These are phyloP conservation scores for Pichia sp. DNA, from an alignment of 1,139 yeast genomes.

Conservation along the genomic window DNA sequence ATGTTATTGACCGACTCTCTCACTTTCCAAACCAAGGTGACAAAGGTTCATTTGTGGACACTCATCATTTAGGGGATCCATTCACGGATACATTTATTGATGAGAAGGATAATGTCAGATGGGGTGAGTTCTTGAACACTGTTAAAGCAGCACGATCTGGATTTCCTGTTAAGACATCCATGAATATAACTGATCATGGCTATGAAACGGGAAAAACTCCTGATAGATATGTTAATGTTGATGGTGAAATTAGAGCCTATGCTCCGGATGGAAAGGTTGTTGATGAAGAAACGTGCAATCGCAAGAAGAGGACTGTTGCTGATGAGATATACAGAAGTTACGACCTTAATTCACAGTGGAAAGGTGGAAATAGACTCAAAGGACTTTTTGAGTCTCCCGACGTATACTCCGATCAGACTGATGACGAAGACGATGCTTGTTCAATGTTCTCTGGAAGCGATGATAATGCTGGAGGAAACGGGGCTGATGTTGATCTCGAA, in stretches of 20 bases:
- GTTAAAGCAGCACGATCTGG: conserved; percentile 13
- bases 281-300: neutral
- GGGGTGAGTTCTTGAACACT: conserved; percentile 24
- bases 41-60: too few species aligned
- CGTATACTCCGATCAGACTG: neutral
- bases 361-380: conserved; percentile 59
- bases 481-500: conserved; percentile 13
- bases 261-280: neutral
- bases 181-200: neutral
- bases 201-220: neutral
- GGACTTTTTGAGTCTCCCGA: conserved; percentile 41
- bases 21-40: conserved; percentile 27
- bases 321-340: conserved; percentile 12
- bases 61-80: conserved; percentile 18
- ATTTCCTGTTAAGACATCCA: conserved; percentile 2
- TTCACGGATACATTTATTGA: conserved; percentile 22
- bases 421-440: neutral
- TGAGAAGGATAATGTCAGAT: conserved; percentile 12
- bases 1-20: conserved; percentile 49
- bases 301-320: neutral
- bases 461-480: neutral
- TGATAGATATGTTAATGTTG: neutral
- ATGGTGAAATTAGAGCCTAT: neutral
- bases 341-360: conserved; percentile 49
- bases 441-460: neutral